Evolutionary conservation across 2,329 filamentous ascomycete genomes (phyloP).

Genomic region (Penicillium sp.): DNA sequence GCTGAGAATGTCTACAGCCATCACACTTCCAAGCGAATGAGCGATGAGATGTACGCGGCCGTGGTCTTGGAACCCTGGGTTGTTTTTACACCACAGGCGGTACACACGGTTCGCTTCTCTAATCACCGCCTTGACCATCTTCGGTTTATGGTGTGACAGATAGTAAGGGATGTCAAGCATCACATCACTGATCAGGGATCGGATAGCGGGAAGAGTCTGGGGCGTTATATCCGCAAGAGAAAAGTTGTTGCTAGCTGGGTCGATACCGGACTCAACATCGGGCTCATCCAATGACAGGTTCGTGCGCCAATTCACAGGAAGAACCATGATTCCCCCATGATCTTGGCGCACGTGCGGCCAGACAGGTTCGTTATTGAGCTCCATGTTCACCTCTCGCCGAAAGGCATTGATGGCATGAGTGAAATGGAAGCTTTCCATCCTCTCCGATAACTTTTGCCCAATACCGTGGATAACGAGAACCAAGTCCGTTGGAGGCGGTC

Average conservation of each 20-base stretch:
- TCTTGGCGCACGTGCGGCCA: constrained; percentile 69
- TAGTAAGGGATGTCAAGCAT: constrained; percentile 99
- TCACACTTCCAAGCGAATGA: constrained; percentile 89
- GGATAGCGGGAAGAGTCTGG: constrained; percentile 83
- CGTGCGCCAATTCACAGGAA: constrained; percentile 93
- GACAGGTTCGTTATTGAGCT: constrained; percentile 72
- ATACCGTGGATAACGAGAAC: constrained; percentile 93
- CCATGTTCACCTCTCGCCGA: constrained; percentile 78
- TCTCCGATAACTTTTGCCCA: constrained; percentile 90
- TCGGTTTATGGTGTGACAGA: constrained; percentile 90
- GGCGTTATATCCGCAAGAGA: constrained; percentile 87
- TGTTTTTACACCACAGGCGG: constrained; percentile 89
- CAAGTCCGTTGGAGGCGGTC: constrained; percentile 75
- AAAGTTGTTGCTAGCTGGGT: constrained; percentile 61
- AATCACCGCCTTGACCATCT: constrained; percentile 88
- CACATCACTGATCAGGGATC: constrained; percentile 90
- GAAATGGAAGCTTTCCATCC: constrained; percentile 95
- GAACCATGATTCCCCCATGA: constrained; percentile 88
- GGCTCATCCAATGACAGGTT: constrained; percentile 84
- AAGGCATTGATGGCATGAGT: constrained; percentile 94
- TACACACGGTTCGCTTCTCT: constrained; percentile 95
- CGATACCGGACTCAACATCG: constrained; percentile 51
- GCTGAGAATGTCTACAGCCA: constrained; percentile 88
- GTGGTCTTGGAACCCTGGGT: constrained; percentile 74
- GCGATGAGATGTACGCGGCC: constrained; percentile 90